Percentiles rank a stretch among this genome's conserved stretches.
Conservation (phyloP, 108 stramenopile species). For the Schizochytrium sp. region DNA sequence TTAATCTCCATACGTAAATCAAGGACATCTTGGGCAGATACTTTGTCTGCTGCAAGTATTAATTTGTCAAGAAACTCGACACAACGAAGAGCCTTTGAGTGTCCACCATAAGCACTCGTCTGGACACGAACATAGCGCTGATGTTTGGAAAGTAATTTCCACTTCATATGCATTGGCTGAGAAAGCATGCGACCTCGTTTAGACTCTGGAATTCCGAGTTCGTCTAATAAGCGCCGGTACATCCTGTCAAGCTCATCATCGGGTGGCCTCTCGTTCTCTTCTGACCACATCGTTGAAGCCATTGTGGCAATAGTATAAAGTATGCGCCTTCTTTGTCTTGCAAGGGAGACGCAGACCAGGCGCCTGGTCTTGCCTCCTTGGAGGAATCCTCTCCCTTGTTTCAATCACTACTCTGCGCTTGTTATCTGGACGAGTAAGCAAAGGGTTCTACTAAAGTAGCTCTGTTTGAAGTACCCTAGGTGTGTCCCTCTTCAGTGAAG, state of each 20-base stretch:
- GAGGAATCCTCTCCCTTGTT: no score
- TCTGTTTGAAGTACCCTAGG: no score
- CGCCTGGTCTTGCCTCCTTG: no score
- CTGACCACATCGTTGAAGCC: neutral
- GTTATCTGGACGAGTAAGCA: no score
- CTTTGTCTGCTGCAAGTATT: slow-evolving; percentile 14
- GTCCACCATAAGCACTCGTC: slow-evolving; percentile 10
- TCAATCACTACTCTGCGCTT: no score
- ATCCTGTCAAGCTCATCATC: slow-evolving; percentile 55
- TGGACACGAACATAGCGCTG: slow-evolving; percentile 60
- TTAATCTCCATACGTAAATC: slow-evolving; percentile 17
- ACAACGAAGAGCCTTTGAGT: neutral
- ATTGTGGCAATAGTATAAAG: neutral
- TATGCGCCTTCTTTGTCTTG: no score
- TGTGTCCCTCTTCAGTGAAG: no score
- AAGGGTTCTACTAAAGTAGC: no score
- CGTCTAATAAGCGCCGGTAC: slow-evolving; percentile 48
- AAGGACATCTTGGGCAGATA: neutral
- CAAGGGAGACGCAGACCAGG: no score
- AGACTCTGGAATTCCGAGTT: slow-evolving; percentile 44
- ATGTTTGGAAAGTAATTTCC: slow-evolving; percentile 59
- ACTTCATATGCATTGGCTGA: slow-evolving; percentile 61
- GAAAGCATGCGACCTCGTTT: slow-evolving; percentile 43
- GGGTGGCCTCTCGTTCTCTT: slow-evolving; percentile 7
- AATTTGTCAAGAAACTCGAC: slow-evolving; percentile 50